Evolutionary conservation across 441 rosid genomes (phyloP).

Genomic region (Kokia cookei): DNA sequence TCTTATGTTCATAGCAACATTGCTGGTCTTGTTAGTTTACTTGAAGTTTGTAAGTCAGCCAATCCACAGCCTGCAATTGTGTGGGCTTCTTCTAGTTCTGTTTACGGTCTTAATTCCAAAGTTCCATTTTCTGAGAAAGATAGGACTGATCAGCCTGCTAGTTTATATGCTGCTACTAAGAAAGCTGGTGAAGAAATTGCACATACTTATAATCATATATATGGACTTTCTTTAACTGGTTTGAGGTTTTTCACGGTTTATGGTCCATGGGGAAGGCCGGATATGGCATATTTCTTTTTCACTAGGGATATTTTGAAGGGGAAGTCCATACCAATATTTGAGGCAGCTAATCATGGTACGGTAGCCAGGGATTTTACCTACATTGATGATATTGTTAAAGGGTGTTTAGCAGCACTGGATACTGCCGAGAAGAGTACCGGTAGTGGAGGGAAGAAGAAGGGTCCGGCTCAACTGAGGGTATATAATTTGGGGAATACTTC

Average conservation of each 20-base stretch:
- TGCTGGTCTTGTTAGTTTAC: slow-evolving; percentile 83
- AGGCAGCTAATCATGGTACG: slow-evolving; percentile 63
- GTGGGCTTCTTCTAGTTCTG: slow-evolving; percentile 98
- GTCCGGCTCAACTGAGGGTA: slow-evolving; percentile 86
- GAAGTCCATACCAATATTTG: slow-evolving; percentile 73
- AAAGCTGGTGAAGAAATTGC: slow-evolving; percentile 99
- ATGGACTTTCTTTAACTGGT: slow-evolving; percentile 92
- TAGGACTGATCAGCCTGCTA: slow-evolving; percentile 96
- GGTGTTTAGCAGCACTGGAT: slow-evolving; percentile 82
- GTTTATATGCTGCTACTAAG: slow-evolving; percentile 94
- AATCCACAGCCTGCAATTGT: slow-evolving; percentile 92
- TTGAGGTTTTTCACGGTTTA: slow-evolving; percentile 93
- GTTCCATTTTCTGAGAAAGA: slow-evolving; percentile 94
- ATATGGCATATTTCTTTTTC: slow-evolving; percentile 99
- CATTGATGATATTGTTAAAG: slow-evolving; percentile 95
- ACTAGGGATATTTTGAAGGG: slow-evolving; percentile 83
- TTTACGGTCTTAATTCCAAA: slow-evolving; percentile 86
- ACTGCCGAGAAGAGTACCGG: slow-evolving; percentile 97
- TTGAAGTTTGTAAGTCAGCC: slow-evolving; percentile 82
- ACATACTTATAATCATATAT: slow-evolving; percentile 90
- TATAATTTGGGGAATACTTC: slow-evolving; percentile 94
- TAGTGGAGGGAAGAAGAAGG: slow-evolving; percentile 87
- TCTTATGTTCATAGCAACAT: slow-evolving; percentile 94
- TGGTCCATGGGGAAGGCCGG: slow-evolving; percentile 99
- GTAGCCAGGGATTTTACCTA: slow-evolving; percentile 98